phyloP scores from a whole-genome alignment of 257 asterid species.

The Gardenia jasminoides region DNA sequence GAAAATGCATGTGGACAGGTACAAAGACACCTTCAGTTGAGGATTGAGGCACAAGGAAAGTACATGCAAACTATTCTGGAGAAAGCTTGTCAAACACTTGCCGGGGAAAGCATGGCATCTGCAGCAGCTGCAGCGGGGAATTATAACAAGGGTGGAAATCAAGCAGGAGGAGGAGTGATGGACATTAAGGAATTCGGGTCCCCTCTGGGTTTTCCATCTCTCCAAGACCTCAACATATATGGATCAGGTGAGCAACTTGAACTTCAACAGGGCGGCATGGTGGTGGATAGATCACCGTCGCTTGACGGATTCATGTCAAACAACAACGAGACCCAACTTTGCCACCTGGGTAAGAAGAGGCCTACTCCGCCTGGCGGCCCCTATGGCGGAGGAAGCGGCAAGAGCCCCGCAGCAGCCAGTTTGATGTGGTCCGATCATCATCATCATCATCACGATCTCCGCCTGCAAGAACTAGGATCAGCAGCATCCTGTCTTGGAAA shows the following conservation, averaged over 20 bases:
- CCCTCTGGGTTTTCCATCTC: conserved; percentile 53
- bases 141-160: conserved; percentile 37
- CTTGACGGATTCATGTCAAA: conserved; percentile 37
- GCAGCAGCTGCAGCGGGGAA: conserved; percentile 37
- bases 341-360: conserved; percentile 51
- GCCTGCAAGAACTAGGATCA: conserved; percentile 59
- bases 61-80: conserved; percentile 95
- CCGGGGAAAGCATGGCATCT: conserved; percentile 59
- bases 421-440: conserved; percentile 55
- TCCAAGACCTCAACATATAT: conserved; percentile 85
- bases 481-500: conserved; percentile 31
- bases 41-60: conserved; percentile 98
- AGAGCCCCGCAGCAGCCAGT: conserved; percentile 38
- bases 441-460: conserved; percentile 38
- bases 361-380: conserved; percentile 40
- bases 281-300: conserved; percentile 40
- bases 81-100: conserved; percentile 94
- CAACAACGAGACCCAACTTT: conserved; percentile 27
- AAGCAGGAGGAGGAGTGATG: conserved; percentile 11
- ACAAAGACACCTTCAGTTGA: conserved; percentile 90
- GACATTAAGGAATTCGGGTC: conserved; percentile 45
- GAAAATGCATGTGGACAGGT: conserved; percentile 42
- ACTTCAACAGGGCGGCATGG: conserved; percentile 37
- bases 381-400: conserved; percentile 30
- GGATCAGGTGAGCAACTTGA: conserved; percentile 46